Percentiles rank a stretch among this genome's conserved stretches.
Evolutionary conservation across 1,284 basidiomycete genomes (phyloP).

Genomic region (Cystobasidium sp.): DNA sequence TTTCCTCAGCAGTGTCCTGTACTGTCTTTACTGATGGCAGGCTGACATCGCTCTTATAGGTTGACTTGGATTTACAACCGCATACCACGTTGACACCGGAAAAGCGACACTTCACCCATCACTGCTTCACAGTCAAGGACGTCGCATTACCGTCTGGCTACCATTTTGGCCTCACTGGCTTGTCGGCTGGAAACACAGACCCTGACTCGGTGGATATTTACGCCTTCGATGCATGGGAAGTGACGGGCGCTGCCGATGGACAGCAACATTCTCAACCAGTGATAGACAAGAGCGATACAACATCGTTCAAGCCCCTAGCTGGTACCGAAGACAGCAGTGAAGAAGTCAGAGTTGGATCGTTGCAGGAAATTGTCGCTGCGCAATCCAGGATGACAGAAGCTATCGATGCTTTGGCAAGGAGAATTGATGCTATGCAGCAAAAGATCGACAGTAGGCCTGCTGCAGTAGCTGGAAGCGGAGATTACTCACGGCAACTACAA

Average conservation of each 20-base stretch:
- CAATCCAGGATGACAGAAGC: constrained; percentile 52
- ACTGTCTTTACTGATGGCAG: neutral
- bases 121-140: constrained; percentile 53
- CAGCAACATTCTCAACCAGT: constrained; percentile 28
- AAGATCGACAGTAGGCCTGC: constrained; percentile 5
- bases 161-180: constrained; percentile 52
- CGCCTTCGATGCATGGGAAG: constrained; percentile 48
- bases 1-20: neutral
- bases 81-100: constrained; percentile 53
- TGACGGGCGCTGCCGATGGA: constrained; percentile 31
- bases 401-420: constrained; percentile 51
- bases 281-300: neutral
- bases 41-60: constrained; percentile 34
- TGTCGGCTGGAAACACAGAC: constrained; percentile 53
- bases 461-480: neutral
- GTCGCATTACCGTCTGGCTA: constrained; percentile 49
- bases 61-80: constrained; percentile 54
- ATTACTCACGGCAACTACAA: constrained; percentile 13
- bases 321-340: constrained; percentile 30
- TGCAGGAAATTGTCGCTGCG: constrained; percentile 42
- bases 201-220: constrained; percentile 54
- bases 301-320: constrained; percentile 22
- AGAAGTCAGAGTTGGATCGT: constrained; percentile 16
- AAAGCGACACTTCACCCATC: constrained; percentile 53
- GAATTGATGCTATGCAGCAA: constrained; percentile 47